A percentile compares a stretch with the other conserved stretches of the same genome.
phyloP scores from a whole-genome alignment of 805 yeast species.

The Candida incommunis region DNA sequence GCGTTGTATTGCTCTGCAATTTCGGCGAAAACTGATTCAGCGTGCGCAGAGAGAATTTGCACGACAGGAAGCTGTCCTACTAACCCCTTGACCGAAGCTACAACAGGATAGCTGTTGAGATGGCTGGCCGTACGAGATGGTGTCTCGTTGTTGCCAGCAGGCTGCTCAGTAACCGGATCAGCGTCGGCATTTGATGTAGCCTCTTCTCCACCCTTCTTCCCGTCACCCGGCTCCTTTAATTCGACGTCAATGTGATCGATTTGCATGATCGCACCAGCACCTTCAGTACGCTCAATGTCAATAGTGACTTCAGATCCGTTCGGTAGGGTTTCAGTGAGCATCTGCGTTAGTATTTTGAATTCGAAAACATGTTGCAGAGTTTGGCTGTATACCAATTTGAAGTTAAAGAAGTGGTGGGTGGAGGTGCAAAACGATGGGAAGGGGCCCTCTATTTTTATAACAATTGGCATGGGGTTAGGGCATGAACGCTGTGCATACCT shows the following conservation, averaged over 20 bases:
- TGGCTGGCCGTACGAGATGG: not conserved
- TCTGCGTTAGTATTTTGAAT: not conserved
- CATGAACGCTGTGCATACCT: no score
- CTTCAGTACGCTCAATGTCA: not conserved
- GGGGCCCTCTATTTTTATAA: no score
- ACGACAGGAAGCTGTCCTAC: constrained; percentile 1
- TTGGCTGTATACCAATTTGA: no score
- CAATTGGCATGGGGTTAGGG: no score
- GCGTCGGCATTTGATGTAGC: not conserved
- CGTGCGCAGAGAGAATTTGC: not conserved
- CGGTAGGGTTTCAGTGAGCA: not conserved
- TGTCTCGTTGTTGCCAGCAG: not conserved
- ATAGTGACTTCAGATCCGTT: constrained; percentile 1
- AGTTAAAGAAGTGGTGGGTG: no score
- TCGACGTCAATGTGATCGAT: not conserved
- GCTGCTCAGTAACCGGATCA: not conserved
- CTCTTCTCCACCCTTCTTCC: no score
- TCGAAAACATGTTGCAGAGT: no score
- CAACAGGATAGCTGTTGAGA: not conserved
- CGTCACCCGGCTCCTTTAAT: not conserved
- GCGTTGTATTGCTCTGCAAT: not conserved
- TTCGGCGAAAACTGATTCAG: not conserved
- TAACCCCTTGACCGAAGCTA: not conserved
- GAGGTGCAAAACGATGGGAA: no score
- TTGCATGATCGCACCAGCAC: not conserved